phyloP scores from a whole-genome alignment of 768 basidiomycete genomes.

The Tephrocybe sp. region DNA sequence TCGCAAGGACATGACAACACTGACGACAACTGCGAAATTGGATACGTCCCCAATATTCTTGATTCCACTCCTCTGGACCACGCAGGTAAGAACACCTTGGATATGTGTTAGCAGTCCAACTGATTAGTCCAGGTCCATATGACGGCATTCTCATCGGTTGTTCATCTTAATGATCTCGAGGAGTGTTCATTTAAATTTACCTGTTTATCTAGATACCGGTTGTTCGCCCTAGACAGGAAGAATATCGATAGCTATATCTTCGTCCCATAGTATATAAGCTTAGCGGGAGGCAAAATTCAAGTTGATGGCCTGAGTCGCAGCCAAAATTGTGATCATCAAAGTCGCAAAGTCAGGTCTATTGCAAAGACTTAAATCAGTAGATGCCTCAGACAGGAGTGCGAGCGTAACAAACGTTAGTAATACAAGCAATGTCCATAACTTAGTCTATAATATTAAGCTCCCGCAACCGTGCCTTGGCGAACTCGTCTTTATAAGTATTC shows the following conservation, averaged over 20 bases:
- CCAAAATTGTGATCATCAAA: too few species aligned
- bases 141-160: background rate
- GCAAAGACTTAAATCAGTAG: too few species aligned
- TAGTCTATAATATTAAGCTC: slow-evolving; percentile 81
- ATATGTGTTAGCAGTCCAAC: background rate
- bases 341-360: too few species aligned
- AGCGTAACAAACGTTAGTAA: background rate
- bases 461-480: slow-evolving; percentile 77
- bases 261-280: too few species aligned
- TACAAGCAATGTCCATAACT: slow-evolving; percentile 19
- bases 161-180: background rate
- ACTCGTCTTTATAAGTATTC: slow-evolving; percentile 94
- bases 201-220: background rate
- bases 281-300: too few species aligned
- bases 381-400: background rate
- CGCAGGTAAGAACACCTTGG: background rate
- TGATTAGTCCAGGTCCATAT: background rate
- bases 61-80: slow-evolving; percentile 11
- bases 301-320: too few species aligned
- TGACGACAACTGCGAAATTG: slow-evolving; percentile 13
- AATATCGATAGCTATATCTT: too few species aligned
- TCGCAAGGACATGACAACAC: slow-evolving; percentile 22
- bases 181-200: background rate
- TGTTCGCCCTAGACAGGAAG: background rate
- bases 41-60: slow-evolving; percentile 18